Evolutionary conservation across 1,139 yeast genomes (phyloP).

Genomic region (Candida sanyaensis): DNA sequence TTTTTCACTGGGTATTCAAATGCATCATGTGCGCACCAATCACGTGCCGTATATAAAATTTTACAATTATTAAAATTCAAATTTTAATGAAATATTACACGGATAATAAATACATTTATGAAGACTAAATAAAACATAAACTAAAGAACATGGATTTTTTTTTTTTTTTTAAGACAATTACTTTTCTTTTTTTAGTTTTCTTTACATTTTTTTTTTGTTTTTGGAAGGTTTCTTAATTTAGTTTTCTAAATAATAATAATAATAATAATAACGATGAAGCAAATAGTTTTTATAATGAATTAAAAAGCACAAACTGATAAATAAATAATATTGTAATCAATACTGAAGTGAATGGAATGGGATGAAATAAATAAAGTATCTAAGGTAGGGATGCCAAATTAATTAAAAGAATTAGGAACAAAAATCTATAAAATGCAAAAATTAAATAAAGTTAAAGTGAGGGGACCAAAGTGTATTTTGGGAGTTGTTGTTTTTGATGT

Average conservation of each 20-base stretch:
- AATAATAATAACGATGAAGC: too few relatives aligned
- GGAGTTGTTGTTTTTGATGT: not conserved
- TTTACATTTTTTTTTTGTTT: not conserved
- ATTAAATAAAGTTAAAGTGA: not conserved
- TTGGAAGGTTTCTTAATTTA: not conserved
- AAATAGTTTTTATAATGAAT: not conserved
- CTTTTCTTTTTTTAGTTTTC: too few relatives aligned
- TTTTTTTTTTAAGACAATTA: too few relatives aligned
- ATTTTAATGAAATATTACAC: too few relatives aligned
- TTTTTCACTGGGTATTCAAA: too few relatives aligned
- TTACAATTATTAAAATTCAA: too few relatives aligned
- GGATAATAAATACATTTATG: too few relatives aligned
- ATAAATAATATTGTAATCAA: not conserved
- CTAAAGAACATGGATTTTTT: too few relatives aligned
- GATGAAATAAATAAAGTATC: not conserved
- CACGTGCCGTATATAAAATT: not conserved
- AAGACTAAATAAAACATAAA: too few relatives aligned
- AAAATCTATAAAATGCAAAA: conserved; percentile 2
- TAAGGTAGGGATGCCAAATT: not conserved
- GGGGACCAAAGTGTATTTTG: too few relatives aligned
- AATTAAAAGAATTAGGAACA: not conserved
- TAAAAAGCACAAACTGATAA: not conserved
- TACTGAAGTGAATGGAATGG: not conserved
- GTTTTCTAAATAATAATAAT: not conserved
- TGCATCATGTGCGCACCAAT: not conserved